Conservation (phyloP, 176 grass and related monocot species). For the Musa beccarii region DNA sequence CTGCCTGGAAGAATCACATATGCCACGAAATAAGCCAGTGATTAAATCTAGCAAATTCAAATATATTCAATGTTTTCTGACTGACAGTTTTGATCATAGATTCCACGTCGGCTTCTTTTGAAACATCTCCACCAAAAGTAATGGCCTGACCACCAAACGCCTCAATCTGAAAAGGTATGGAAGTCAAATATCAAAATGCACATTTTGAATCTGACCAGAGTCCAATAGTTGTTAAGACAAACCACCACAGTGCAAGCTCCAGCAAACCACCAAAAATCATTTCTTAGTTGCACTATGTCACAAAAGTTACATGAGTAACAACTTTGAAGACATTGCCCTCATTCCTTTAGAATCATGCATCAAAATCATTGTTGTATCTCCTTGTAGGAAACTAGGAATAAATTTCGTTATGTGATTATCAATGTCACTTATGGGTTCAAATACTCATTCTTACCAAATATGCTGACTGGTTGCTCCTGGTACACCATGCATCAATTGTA, state of each 20-base stretch:
- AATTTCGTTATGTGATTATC: too few species aligned
- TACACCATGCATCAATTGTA: neutral
- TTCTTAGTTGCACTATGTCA: too few species aligned
- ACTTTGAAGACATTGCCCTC: neutral
- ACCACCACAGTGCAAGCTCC: too few species aligned
- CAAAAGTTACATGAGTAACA: neutral
- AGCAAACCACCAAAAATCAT: too few species aligned
- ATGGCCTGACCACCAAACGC: slow-evolving; percentile 75
- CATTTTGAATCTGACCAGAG: neutral
- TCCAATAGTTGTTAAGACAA: neutral
- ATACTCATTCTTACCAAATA: too few species aligned
- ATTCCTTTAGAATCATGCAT: neutral
- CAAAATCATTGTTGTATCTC: neutral
- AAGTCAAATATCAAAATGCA: neutral
- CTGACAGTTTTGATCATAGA: slow-evolving; percentile 95
- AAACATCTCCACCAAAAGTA: slow-evolving; percentile 91
- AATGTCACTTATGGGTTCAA: too few species aligned
- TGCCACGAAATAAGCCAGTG: neutral
- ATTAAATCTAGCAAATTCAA: neutral
- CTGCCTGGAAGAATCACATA: slow-evolving; percentile 40
- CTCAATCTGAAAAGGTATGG: slow-evolving; percentile 50
- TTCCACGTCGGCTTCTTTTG: slow-evolving; percentile 90
- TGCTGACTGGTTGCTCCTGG: neutral
- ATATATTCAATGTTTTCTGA: slow-evolving; percentile 17
- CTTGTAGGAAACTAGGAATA: neutral